Evolutionary conservation across 306 rosid species (phyloP).

Genomic region (Spatholobus suberectus): DNA sequence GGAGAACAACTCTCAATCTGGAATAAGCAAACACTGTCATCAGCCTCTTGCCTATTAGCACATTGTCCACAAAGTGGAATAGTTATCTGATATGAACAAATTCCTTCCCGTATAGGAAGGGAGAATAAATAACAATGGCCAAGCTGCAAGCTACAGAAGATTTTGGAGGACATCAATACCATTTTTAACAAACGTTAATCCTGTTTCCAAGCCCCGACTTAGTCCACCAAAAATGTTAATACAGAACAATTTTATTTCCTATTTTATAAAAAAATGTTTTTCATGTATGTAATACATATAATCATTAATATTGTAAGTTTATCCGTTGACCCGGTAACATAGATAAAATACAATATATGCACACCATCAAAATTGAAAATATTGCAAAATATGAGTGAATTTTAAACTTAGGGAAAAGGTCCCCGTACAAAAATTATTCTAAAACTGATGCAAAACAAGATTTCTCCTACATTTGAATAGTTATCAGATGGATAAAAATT

Average conservation of each 20-base stretch:
- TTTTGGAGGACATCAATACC: neutral
- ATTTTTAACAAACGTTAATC: neutral
- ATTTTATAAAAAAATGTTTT: neutral
- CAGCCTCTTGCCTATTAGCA: slow-evolving; percentile 22
- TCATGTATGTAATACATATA: neutral
- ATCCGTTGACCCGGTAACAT: neutral
- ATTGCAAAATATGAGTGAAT: neutral
- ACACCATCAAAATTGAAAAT: neutral
- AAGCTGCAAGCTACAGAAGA: neutral
- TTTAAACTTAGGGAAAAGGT: neutral
- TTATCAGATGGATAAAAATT: neutral
- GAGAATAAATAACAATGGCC: neutral
- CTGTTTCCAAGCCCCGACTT: neutral
- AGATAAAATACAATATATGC: neutral
- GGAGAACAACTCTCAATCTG: slow-evolving; percentile 87
- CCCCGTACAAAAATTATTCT: neutral
- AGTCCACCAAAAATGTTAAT: neutral
- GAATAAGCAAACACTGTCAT: slow-evolving; percentile 19
- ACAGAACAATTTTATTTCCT: neutral
- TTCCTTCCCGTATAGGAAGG: neutral
- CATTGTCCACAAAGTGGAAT: neutral
- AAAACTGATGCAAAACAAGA: slow-evolving; percentile 4
- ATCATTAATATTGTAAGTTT: neutral
- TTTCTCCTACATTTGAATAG: neutral
- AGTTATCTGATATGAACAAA: neutral